Base-by-base conservation (phyloP, 2,329 filamentous ascomycete genomes). In the Aspergillus ibericus region DNA sequence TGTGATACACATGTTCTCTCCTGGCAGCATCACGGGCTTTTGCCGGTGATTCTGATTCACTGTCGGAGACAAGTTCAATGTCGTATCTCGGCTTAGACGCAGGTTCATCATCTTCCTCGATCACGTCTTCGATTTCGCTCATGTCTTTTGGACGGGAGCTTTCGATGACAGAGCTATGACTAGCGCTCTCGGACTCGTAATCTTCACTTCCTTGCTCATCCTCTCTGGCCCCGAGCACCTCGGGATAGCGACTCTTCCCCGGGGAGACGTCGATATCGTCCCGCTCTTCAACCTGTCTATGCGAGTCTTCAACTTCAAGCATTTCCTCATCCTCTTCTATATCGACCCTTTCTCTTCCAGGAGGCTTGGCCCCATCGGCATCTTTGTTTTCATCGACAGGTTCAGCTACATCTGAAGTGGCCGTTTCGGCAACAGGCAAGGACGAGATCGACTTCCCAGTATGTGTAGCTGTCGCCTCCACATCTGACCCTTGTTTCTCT, bases 51-150 rank as follows among this genome's bases (percentile, higher is more conserved):
- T 35, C 32, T 12, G 34, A 25, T 18, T 54, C 61, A 13, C 53
- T 49, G 25, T 53, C 27, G n/a, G 47, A 35, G 29, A n/a, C 13
- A n/a, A 46, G 35, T 32, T 32, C 42, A 38, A 44, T 27, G 27
- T 77, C 73, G 49, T 73, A 55, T 18, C 78, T 76, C 71, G 79
- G 4, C 12, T 42, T 27, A 32, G 8, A 3, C 4, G 4, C 15
- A 10, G 36, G 25, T 10, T 35, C 78, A 35, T 10, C 46, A 54
- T 58, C 16, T 56, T 38, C 6, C 34, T 9, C 42, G 20, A 69
- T 71, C 25, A 70, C 66, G 12, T 52, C 38, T 16, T 54, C 44
- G n/a, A 59, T 53, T 53, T 58, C 56, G 10, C 38, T 55, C 12
- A 32, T 51, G 3, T 50, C 56, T 16, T 29, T 53, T 5, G 47